phyloP scores from a whole-genome alignment of 768 basidiomycete genomes.

The Suillus discolor region DNA sequence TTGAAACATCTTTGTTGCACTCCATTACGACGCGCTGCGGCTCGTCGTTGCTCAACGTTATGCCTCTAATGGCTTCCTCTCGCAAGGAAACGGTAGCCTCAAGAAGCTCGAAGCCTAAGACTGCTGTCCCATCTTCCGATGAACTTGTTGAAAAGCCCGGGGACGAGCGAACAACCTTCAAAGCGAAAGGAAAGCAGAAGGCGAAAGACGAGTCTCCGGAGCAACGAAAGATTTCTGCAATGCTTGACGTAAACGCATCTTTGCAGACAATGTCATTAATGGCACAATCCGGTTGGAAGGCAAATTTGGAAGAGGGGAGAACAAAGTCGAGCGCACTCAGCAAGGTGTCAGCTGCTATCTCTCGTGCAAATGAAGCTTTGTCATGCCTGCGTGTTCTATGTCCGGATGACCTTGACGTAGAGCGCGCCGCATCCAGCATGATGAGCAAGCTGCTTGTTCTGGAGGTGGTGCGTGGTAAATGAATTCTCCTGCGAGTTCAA shows the following conservation, averaged over 20 bases:
- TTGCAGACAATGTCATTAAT: slow-evolving; percentile 57
- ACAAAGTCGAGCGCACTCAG: slow-evolving; percentile 31
- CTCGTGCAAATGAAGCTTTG: slow-evolving; percentile 47
- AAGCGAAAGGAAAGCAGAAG: neutral
- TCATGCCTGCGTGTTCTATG: slow-evolving; percentile 45
- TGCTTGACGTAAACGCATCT: slow-evolving; percentile 65
- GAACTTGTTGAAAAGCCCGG: neutral
- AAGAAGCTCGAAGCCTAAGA: neutral
- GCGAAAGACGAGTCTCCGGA: slow-evolving; percentile 24
- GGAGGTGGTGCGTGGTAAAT: slow-evolving; percentile 61
- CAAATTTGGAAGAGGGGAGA: slow-evolving; percentile 27
- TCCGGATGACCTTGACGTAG: slow-evolving; percentile 61
- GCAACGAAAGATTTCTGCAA: slow-evolving; percentile 46
- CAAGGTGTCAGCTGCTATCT: slow-evolving; percentile 35
- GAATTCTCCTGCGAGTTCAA: neutral
- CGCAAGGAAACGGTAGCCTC: neutral
- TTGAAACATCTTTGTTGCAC: neutral
- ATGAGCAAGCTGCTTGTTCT: slow-evolving; percentile 66
- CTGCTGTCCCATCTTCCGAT: neutral
- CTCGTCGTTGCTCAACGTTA: neutral
- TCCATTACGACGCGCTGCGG: neutral
- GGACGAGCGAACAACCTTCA: neutral
- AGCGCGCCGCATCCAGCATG: slow-evolving; percentile 71
- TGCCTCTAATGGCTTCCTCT: neutral
- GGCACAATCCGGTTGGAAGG: slow-evolving; percentile 65